These are phyloP conservation scores for Irpex lacteus DNA, from an alignment of 1,284 basidiomycete species.

Conservation along the genomic window DNA sequence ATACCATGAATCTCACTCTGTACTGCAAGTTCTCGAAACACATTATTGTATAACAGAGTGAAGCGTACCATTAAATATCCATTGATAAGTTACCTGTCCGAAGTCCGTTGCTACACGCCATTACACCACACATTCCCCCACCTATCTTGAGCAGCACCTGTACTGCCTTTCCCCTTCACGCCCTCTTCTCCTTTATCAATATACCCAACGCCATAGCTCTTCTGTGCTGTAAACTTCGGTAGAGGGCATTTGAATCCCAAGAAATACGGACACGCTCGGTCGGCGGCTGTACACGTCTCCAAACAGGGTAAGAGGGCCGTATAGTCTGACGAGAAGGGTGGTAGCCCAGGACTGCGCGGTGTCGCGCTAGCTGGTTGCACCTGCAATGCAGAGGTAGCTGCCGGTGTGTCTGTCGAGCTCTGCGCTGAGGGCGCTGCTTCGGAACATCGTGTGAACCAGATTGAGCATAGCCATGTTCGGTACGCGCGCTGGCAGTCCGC, in stretches of 20 bases:
- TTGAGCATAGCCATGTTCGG: conserved; percentile 75
- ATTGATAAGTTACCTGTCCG: neutral
- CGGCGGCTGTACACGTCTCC: conserved; percentile 70
- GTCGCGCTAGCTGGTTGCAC: conserved; percentile 36
- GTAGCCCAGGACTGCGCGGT: conserved; percentile 46
- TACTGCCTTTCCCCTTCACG: conserved; percentile 41
- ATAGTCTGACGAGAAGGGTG: conserved; percentile 45
- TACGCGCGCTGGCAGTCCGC: conserved; percentile 75
- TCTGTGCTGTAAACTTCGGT: conserved; percentile 56
- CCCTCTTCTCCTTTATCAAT: conserved; percentile 54
- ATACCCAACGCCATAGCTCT: conserved; percentile 76
- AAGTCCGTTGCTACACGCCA: conserved; percentile 7
- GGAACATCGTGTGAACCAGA: conserved; percentile 71
- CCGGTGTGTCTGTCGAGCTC: conserved; percentile 17
- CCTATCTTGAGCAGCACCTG: conserved; percentile 57
- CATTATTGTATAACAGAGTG: no score
- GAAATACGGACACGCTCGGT: conserved; percentile 74
- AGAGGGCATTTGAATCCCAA: conserved; percentile 73
- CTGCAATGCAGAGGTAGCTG: conserved; percentile 41
- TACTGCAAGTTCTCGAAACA: no score
- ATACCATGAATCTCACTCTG: no score
- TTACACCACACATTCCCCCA: conserved; percentile 87
- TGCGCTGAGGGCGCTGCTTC: conserved; percentile 32
- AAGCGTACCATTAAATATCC: neutral
- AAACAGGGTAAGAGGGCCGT: conserved; percentile 73